These are phyloP conservation scores for Magnolia sinica DNA, from an alignment of 164 flowering plant species.

Conservation along the genomic window DNA sequence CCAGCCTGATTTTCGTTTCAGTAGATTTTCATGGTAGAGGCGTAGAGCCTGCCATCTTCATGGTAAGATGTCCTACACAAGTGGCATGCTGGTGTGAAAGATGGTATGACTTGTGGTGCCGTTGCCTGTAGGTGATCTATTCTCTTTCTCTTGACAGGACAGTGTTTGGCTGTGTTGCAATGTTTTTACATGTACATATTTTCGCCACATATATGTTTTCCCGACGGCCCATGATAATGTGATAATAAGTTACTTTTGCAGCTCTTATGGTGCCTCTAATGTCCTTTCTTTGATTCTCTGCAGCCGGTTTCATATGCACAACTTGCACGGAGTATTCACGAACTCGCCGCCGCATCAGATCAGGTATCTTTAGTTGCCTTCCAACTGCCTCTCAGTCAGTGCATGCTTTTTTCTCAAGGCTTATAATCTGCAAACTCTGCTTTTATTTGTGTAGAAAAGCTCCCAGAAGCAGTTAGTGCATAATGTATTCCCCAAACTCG, in stretches of 20 bases:
- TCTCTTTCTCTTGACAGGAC: background rate
- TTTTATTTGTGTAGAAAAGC: constrained; percentile 56
- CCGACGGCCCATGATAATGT: background rate
- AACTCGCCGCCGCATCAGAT: constrained; percentile 91
- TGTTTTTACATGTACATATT: background rate
- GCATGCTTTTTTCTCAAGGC: background rate
- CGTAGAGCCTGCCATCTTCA: background rate
- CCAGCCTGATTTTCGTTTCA: background rate
- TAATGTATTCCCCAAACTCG: constrained; percentile 96
- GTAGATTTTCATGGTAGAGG: background rate
- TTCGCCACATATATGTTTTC: background rate
- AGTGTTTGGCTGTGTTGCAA: background rate
- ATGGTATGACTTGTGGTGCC: background rate
- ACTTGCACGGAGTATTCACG: constrained; percentile 95
- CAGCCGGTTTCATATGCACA: constrained; percentile 97
- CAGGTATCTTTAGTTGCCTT: constrained; percentile 46
- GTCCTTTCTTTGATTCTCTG: constrained; percentile 1
- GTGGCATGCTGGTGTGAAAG: background rate
- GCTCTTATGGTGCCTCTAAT: background rate
- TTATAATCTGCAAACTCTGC: background rate
- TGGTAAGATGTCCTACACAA: background rate
- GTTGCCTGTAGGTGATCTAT: background rate
- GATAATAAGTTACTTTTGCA: background rate
- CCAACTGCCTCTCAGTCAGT: background rate
- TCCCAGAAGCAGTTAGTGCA: constrained; percentile 86